Evolutionary conservation across 352 stramenopile species (phyloP).

Genomic region (Globisporangium barbulae): DNA sequence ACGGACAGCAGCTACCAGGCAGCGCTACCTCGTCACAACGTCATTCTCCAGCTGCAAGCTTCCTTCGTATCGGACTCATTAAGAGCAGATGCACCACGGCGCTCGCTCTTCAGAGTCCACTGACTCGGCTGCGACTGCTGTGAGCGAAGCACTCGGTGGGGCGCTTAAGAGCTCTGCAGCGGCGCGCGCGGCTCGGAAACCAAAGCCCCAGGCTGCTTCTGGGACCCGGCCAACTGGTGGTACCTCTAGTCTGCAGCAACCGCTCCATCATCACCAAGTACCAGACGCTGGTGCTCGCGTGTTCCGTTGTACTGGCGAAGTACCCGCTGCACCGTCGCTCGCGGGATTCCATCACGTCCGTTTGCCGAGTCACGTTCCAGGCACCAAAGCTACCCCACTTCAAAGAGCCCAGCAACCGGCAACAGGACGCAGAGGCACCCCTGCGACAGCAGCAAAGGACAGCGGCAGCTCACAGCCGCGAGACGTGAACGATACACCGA

Average conservation of each 20-base stretch:
- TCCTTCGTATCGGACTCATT: neutral
- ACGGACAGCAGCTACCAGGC: neutral
- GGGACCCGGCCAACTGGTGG: neutral
- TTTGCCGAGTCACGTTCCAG: neutral
- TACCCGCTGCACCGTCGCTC: neutral
- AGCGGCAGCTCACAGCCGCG: neutral
- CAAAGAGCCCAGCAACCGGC: neutral
- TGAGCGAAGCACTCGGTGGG: constrained; percentile 37
- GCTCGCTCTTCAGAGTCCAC: neutral
- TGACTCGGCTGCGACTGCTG: constrained; percentile 28
- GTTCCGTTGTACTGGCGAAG: neutral
- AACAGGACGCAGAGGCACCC: too few relatives aligned
- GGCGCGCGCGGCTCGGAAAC: neutral
- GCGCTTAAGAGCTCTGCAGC: constrained; percentile 2
- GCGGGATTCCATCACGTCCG: neutral
- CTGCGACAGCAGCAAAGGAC: neutral
- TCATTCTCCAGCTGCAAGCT: neutral
- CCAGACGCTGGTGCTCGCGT: neutral
- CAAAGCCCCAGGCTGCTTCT: neutral
- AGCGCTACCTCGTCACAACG: too few relatives aligned
- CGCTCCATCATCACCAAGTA: neutral
- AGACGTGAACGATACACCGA: neutral
- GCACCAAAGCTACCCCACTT: neutral
- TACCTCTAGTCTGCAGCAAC: neutral
- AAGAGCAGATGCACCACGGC: constrained; percentile 4